Evolutionary conservation across 768 basidiomycete species (phyloP).

Genomic region (Agrocybe praecox): DNA sequence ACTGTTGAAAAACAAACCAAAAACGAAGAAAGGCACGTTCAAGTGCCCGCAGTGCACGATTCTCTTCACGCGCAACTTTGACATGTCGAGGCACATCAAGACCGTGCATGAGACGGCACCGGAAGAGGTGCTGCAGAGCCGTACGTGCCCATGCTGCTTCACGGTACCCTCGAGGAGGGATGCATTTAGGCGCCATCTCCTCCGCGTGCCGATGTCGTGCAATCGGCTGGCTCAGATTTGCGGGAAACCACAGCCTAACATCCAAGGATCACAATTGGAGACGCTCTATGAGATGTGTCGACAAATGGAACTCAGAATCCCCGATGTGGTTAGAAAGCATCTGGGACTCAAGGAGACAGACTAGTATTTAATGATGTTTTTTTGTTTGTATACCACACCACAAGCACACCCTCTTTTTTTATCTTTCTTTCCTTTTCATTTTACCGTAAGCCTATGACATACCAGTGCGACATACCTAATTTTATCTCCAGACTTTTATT

Average conservation of each 20-base stretch:
- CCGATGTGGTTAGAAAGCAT: background rate
- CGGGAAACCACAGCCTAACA: background rate
- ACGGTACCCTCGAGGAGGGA: conserved; percentile 12
- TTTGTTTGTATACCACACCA: too few relatives aligned
- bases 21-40: conserved; percentile 1
- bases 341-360: background rate
- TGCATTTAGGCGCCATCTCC: conserved; percentile 13
- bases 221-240: conserved; percentile 1
- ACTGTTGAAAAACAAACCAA: background rate
- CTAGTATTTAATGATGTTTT: background rate
- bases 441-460: too few relatives aligned
- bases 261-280: background rate
- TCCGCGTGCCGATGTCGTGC: conserved; percentile 5
- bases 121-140: background rate
- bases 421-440: too few relatives aligned
- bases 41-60: conserved; percentile 15
- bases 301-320: background rate
- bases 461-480: background rate
- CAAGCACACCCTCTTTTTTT: background rate
- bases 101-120: conserved; percentile 13
- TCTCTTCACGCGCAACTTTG: conserved; percentile 20
- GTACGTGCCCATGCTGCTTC: conserved; percentile 18
- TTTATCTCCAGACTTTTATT: background rate
- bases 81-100: conserved; percentile 18
- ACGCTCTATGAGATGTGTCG: background rate